Conservation (phyloP, 176 grass and related monocot genomes). For the barley (Hordeum vulgare) region MorexV3_pseudomolecules_assembly NC_058523.1:416279347-416279846, state of each 20-base stretch:
- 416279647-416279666: conserved; percentile 38
- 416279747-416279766: conserved; percentile 22
- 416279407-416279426: conserved; percentile 14
- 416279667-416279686: conserved; percentile 33
- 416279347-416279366: conserved; percentile 24
- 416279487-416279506: neutral
- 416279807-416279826: conserved; percentile 29
- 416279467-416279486: neutral
- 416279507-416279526: neutral
- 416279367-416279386: conserved; percentile 32
- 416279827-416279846: neutral
- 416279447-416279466: neutral
- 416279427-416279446: neutral
- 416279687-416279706: conserved; percentile 10
- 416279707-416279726: conserved; percentile 46
- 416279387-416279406: conserved; percentile 16
- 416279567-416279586: neutral
- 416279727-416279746: conserved; percentile 47
- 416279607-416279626: neutral
- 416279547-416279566: conserved; percentile 21
- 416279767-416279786: conserved; percentile 37
- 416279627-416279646: neutral
- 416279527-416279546: conserved; percentile 9
- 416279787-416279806: conserved; percentile 38
- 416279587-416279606: neutral